Percentiles rank a stretch among this genome's conserved stretches.
Evolutionary conservation across 129 eudicot species (phyloP).

Genomic region (Lonicera japonica): DNA sequence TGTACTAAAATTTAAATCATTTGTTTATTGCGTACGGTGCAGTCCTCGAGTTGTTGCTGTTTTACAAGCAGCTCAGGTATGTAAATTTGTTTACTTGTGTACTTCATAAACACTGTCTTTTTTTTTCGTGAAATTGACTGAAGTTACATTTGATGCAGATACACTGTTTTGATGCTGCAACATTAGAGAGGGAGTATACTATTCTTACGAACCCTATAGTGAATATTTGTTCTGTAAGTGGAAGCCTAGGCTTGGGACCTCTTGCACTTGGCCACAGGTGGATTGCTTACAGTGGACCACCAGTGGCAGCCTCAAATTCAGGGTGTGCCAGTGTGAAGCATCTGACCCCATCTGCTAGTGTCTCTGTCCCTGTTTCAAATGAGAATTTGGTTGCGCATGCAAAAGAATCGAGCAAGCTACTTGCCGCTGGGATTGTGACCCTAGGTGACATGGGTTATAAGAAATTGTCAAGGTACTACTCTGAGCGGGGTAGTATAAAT

Average conservation of each 20-base stretch:
- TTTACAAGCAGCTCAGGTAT: constrained; percentile 80
- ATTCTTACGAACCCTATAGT: constrained; percentile 70
- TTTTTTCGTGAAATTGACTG: not conserved
- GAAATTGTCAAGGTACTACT: constrained; percentile 75
- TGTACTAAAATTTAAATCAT: constrained; percentile 65
- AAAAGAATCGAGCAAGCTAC: constrained; percentile 83
- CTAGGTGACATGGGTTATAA: constrained; percentile 84
- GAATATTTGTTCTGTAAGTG: constrained; percentile 40
- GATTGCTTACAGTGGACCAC: constrained; percentile 90
- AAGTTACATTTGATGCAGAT: constrained; percentile 37
- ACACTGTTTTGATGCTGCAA: constrained; percentile 73
- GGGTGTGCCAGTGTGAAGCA: constrained; percentile 74
- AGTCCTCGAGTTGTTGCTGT: constrained; percentile 78
- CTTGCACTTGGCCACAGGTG: constrained; percentile 90
- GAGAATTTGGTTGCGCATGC: constrained; percentile 92
- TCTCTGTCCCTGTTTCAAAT: constrained; percentile 39
- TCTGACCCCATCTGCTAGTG: constrained; percentile 51
- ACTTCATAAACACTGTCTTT: not conserved
- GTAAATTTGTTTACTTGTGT: not conserved
- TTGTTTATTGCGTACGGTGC: constrained; percentile 76
- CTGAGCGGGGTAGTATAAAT: constrained; percentile 48
- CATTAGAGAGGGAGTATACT: constrained; percentile 68
- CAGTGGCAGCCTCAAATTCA: constrained; percentile 43
- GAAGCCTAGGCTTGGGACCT: constrained; percentile 69
- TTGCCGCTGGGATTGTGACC: constrained; percentile 86